These are phyloP conservation scores for Malus domestica DNA, from an alignment of 306 rosid species.

Conservation along the genomic window DNA sequence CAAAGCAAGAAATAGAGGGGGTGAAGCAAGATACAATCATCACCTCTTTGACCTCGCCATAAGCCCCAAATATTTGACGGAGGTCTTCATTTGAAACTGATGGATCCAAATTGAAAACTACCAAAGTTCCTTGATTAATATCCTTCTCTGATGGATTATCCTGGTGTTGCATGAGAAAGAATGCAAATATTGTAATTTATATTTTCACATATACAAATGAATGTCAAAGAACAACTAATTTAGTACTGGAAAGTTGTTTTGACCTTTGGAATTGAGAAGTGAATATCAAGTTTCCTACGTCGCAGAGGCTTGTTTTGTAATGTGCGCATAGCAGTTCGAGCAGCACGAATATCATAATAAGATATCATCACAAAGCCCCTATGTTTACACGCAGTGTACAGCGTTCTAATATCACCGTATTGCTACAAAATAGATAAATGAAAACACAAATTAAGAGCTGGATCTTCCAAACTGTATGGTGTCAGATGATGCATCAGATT, in stretches of 20 bases:
- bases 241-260: conserved; percentile 10
- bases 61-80: conserved; percentile 78
- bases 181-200: neutral
- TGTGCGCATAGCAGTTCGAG: conserved; percentile 91
- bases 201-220: neutral
- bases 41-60: conserved; percentile 96
- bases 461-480: neutral
- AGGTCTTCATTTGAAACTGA: conserved; percentile 89
- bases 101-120: conserved; percentile 87
- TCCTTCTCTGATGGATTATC: conserved; percentile 94
- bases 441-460: neutral
- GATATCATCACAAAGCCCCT: conserved; percentile 98
- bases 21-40: conserved; percentile 7
- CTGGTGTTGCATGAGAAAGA: conserved; percentile 29
- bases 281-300: conserved; percentile 88
- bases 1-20: neutral
- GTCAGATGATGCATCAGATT: neutral
- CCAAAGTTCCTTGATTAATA: conserved; percentile 89
- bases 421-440: conserved; percentile 42
- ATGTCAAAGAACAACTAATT: conserved; percentile 1
- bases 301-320: conserved; percentile 86
- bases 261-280: conserved; percentile 95
- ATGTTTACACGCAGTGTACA: conserved; percentile 90
- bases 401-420: conserved; percentile 83
- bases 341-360: conserved; percentile 89